Conservation (phyloP, 495 filamentous ascomycete genomes). For the Aspergillus cavernicola region DNA sequence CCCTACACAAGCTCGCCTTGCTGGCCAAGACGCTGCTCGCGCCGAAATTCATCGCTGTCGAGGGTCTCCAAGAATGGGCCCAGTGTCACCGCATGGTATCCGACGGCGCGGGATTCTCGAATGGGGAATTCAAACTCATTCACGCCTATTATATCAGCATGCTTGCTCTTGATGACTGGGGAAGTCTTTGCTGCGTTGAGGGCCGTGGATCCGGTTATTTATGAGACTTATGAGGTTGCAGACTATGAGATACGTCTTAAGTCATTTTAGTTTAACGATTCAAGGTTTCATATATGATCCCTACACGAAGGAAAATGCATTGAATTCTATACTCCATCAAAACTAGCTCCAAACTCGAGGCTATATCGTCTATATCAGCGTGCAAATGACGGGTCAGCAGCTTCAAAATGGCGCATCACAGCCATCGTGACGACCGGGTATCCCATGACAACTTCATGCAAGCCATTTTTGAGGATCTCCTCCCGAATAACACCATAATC, state of each 20-base stretch:
- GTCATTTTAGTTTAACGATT: too few relatives aligned
- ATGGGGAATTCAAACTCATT: too few relatives aligned
- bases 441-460: constrained; percentile 52
- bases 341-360: constrained; percentile 22
- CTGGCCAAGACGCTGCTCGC: constrained; percentile 32
- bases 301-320: too few relatives aligned
- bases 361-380: constrained; percentile 38
- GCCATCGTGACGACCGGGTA: constrained; percentile 47
- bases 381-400: constrained; percentile 24
- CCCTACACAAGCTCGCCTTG: constrained; percentile 27
- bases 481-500: constrained; percentile 43
- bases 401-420: constrained; percentile 37
- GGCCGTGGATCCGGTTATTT: too few relatives aligned
- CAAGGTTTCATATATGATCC: too few relatives aligned
- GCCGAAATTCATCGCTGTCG: constrained; percentile 35
- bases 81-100: constrained; percentile 29
- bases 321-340: too few relatives aligned
- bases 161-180: too few relatives aligned
- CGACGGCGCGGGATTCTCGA: too few relatives aligned
- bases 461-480: constrained; percentile 47
- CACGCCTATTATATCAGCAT: too few relatives aligned
- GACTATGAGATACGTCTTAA: too few relatives aligned
- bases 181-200: too few relatives aligned
- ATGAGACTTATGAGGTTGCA: too few relatives aligned
- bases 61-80: constrained; percentile 37